Percentiles rank a stretch among this genome's conserved stretches.
Conservation (phyloP, 2,329 filamentous ascomycete genomes). For the Elsinoe australis region DNA sequence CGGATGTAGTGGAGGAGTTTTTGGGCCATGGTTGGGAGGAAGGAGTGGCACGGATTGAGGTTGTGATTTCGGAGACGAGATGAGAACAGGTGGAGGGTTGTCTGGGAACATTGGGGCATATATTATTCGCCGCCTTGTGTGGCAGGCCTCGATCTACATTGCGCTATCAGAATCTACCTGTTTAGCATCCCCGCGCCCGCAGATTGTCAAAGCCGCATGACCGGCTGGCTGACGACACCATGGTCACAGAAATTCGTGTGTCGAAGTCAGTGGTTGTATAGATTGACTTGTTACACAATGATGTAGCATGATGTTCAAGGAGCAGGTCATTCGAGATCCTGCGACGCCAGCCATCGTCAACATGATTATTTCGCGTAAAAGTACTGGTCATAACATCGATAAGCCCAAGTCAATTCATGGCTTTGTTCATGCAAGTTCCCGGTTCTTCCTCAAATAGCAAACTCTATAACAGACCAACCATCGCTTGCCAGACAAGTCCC, state of each 20-base stretch:
- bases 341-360: not conserved
- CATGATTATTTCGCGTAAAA: not conserved
- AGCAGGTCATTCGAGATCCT: not conserved
- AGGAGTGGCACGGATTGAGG: not conserved
- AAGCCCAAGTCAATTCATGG: not conserved
- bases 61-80: not conserved
- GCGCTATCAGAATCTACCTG: not conserved
- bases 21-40: conserved; percentile 1
- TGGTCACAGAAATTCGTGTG: no score
- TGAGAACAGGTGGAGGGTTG: not conserved
- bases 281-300: conserved; percentile 1
- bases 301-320: conserved; percentile 5
- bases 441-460: no score
- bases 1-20: conserved; percentile 1
- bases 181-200: conserved; percentile 13
- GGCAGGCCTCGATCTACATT: conserved; percentile 3
- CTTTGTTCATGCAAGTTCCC: no score
- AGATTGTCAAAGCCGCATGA: not conserved
- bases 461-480: no score
- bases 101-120: not conserved
- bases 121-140: not conserved
- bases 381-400: not conserved
- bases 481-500: no score
- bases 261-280: not conserved
- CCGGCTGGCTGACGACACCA: no score